phyloP scores from a whole-genome alignment of 1,284 basidiomycete species.

The Cryptococcus amylolentus region DNA sequence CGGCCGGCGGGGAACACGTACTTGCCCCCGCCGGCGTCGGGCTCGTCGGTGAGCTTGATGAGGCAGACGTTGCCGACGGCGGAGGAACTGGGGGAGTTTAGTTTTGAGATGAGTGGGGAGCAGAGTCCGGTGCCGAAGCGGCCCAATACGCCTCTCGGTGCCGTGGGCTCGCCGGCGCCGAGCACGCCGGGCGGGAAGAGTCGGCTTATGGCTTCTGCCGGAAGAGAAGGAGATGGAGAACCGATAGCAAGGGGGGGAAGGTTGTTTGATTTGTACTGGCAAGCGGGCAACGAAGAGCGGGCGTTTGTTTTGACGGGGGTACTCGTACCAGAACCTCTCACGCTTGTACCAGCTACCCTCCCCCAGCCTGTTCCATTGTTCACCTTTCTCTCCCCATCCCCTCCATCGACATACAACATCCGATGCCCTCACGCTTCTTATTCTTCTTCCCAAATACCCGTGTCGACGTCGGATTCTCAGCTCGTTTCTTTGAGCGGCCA shows the following conservation, averaged over 20 bases:
- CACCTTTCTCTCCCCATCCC: background rate
- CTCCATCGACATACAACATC: slow-evolving; percentile 6
- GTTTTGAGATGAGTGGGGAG: slow-evolving; percentile 33
- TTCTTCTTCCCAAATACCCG: background rate
- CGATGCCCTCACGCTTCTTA: slow-evolving; percentile 10
- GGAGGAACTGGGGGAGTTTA: slow-evolving; percentile 36
- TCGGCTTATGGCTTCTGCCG: too few species aligned
- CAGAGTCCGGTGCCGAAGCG: background rate
- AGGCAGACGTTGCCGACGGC: slow-evolving; percentile 24
- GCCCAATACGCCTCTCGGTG: slow-evolving; percentile 5
- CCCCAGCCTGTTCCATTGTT: slow-evolving; percentile 28
- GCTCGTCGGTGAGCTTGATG: slow-evolving; percentile 24
- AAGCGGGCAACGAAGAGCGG: slow-evolving; percentile 7
- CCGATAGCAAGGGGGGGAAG: slow-evolving; percentile 1
- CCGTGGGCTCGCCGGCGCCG: background rate
- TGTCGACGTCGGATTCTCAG: background rate
- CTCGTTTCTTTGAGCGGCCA: background rate
- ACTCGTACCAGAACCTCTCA: slow-evolving; percentile 25
- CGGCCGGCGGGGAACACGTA: background rate
- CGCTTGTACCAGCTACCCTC: slow-evolving; percentile 22
- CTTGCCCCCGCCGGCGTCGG: background rate
- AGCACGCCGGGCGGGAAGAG: too few species aligned
- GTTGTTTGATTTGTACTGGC: slow-evolving; percentile 28
- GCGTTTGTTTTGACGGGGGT: slow-evolving; percentile 19
- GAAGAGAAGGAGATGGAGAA: too few species aligned